Base-by-base conservation (phyloP, 1,284 basidiomycete species). In the Ustilago bromivora region DNA sequence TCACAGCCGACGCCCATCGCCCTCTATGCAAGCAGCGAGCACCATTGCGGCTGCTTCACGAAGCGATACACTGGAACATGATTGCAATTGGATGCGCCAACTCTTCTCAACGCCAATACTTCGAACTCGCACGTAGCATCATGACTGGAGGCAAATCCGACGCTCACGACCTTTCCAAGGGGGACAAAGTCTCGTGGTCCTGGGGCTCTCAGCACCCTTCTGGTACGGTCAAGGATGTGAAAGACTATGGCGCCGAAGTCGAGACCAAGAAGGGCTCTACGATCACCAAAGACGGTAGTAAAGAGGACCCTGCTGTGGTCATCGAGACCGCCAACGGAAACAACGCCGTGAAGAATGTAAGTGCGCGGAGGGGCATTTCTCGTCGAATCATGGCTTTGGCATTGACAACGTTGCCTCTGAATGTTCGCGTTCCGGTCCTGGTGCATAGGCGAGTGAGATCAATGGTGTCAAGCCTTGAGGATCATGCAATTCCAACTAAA, bases 341-440 rank as follows among this genome's bases (percentile, higher is more conserved):
- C 63, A 69, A 74, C 34, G 81, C 79, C 23, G 71, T 80, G 32
- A 82, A 82, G 65, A 79, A 66, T 19, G 81, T 81, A 62, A 70
- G 79, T 76, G 13, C 11, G 34, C 23, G 11, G 9, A 15, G 31
- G 23, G 17, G 6, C 13, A 17, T 13, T 5, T 35, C 31, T 34
- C 28, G 43, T 11, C 12, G n/a, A 23, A n/a, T 51, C 28, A 36
- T 6, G 34, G n/a, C 13, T 19, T 11, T 13, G 53, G 31, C 38
- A 41, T 31, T 23, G 40, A 57, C 23, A 31, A 19, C n/a, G n/a
- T 41, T 23, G 47, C 23, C 28, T 11, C 19, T 28, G 31, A 5
- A 28, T 23, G 36, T 19, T 13, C n/a, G 31, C 7, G 31, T 32
- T 41, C 15, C 4, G 43, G n/a, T 11, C 6, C n/a, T 46, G n/a